Base-by-base conservation (phyloP, 108 stramenopile genomes). In the Skeletonema costatum region DNA sequence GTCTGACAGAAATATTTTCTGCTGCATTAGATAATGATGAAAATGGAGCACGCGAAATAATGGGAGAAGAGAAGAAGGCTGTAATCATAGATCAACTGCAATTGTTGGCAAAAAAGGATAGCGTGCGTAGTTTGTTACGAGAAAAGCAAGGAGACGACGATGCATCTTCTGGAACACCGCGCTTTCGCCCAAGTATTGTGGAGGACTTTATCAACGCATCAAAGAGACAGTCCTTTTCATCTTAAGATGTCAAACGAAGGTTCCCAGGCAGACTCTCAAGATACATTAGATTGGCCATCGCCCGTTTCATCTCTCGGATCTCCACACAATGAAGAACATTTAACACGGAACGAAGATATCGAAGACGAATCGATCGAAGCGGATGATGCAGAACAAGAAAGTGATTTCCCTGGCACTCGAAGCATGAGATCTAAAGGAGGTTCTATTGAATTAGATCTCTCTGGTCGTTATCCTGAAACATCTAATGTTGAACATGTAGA, bases 221-320 rank as follows among this genome's bases (percentile, higher is more conserved):
- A 16, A 38, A 62, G 30, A 56, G 71, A 35, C 61, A 73, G 25
- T 71, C 70, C 14, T 71, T 71, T 71, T 56, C 32, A 60, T 30
- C 70, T 39, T 30, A 51, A 31, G 25, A 60, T 71, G 33, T 60
- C 70, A 51, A 32, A 11, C 0, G 31, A 8, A n/a, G 19, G 51
- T 36, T 33, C 33, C 32, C 12, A n/a, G n/a, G 73, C 60, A 25
- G 48, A 48, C 29, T 13, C 31, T 17, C 32, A 63, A 19, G 41
- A 30, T 11, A 35, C 30, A 7, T 21, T 73, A 11, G 73, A 73
- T 14, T 73, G 73, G 73, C 63, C 73, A 29, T 48, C 44, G 30
- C 63, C 63, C 5, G 73, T 73, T 41, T 73, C 73, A 10, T 73
- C 73, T 10, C 62, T 73, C 2, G 63, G 39, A 16, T 73, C 63